Conservation (phyloP, 352 stramenopile genomes). For the Phytophthora idaei region DNA sequence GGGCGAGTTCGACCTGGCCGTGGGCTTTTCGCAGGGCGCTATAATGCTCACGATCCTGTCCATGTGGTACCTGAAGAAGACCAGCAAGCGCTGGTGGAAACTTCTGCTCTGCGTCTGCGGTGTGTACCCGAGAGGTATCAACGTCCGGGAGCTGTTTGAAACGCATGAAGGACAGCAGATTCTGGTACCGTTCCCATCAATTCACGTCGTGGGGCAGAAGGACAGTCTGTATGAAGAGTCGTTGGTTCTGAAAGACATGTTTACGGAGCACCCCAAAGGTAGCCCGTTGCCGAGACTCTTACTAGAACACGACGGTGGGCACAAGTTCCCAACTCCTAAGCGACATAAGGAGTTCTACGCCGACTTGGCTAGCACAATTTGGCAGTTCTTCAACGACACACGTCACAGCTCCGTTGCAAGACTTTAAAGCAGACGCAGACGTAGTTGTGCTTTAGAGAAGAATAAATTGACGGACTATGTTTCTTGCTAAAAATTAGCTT, state of each 20-base stretch:
- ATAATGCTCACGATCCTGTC: constrained; percentile 67
- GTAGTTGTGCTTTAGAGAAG: background rate
- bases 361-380: constrained; percentile 46
- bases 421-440: constrained; percentile 13
- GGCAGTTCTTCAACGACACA: constrained; percentile 51
- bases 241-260: constrained; percentile 50
- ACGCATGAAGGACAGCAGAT: constrained; percentile 43
- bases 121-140: constrained; percentile 40
- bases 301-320: constrained; percentile 52
- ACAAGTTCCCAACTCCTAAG: constrained; percentile 72
- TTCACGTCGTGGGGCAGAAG: constrained; percentile 60
- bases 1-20: constrained; percentile 74
- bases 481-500: constrained; percentile 18
- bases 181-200: constrained; percentile 57
- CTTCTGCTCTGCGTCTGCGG: constrained; percentile 55
- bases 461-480: background rate
- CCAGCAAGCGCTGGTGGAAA: constrained; percentile 57
- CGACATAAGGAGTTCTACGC: constrained; percentile 54
- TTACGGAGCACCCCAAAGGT: constrained; percentile 39
- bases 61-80: constrained; percentile 59
- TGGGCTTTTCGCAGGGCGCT: constrained; percentile 83
- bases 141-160: constrained; percentile 52
- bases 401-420: constrained; percentile 36
- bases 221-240: constrained; percentile 56
- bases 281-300: constrained; percentile 43